Percentiles rank a stretch among this genome's conserved stretches.
phyloP scores from a whole-genome alignment of 805 yeast species.

The Ogataea neopini region DNA sequence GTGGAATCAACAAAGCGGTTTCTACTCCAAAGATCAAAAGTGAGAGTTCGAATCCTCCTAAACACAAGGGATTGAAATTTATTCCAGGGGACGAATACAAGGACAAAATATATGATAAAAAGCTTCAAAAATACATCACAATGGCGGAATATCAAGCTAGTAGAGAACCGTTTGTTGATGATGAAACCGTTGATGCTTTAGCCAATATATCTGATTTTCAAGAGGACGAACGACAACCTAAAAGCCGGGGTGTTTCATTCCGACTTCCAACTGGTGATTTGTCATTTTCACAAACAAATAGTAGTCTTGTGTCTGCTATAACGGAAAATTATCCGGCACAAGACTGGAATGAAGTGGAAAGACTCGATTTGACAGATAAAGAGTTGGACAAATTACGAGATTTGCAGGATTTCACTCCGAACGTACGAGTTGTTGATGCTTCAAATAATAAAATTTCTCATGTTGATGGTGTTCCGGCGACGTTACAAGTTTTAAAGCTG shows the following conservation, averaged over 20 bases:
- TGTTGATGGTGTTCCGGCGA: conserved; percentile 47
- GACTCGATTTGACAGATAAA: conserved; percentile 38
- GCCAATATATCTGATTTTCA: conserved; percentile 26
- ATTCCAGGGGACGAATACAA: conserved; percentile 35
- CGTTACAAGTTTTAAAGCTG: conserved; percentile 40
- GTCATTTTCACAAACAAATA: conserved; percentile 50
- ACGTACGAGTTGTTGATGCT: conserved; percentile 40
- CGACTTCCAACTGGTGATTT: conserved; percentile 33
- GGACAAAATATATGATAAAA: conserved; percentile 33
- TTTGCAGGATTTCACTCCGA: conserved; percentile 46
- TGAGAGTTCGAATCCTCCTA: not conserved
- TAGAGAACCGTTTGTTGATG: conserved; percentile 2
- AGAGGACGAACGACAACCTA: not conserved
- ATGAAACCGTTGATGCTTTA: conserved; percentile 18
- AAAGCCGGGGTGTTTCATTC: conserved; percentile 26
- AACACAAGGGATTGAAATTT: conserved; percentile 31
- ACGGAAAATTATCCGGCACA: conserved; percentile 43
- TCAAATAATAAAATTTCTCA: conserved; percentile 44
- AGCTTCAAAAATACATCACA: conserved; percentile 26
- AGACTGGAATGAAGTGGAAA: conserved; percentile 44
- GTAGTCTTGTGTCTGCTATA: conserved; percentile 44
- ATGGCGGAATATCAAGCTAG: conserved; percentile 20
- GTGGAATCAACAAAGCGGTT: conserved; percentile 14
- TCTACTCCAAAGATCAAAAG: conserved; percentile 23
- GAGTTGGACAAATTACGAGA: conserved; percentile 44